Evolutionary conservation across 345 rosid species (phyloP).

Genomic region (sweet orange (Citrus sinensis)): DNA sequence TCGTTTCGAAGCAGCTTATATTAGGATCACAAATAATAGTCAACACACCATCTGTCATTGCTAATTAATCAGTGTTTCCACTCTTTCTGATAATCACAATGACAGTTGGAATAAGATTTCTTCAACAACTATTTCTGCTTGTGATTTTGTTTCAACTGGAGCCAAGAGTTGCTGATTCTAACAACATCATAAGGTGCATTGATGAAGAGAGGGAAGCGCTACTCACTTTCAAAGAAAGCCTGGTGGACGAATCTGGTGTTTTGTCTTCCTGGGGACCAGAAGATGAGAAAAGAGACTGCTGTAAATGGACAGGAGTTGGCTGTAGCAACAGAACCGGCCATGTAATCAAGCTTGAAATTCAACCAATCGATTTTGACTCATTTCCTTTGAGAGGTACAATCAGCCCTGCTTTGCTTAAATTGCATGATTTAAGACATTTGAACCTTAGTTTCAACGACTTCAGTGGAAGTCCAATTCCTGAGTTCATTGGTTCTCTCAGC

Average conservation of each 20-base stretch:
- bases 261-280: conserved; percentile 1
- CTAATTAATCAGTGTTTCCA: neutral
- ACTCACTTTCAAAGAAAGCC: neutral
- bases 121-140: neutral
- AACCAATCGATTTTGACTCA: neutral
- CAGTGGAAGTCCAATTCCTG: neutral
- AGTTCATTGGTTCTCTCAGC: conserved; percentile 4
- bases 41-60: neutral
- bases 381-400: neutral
- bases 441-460: neutral
- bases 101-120: neutral
- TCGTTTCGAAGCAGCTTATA: neutral
- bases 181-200: neutral
- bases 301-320: conserved; percentile 20
- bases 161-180: neutral
- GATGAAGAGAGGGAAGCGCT: neutral
- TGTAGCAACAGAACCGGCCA: conserved; percentile 16
- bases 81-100: neutral
- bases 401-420: neutral
- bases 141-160: neutral
- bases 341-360: conserved; percentile 14
- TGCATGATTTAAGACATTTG: neutral
- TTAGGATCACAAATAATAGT: neutral
- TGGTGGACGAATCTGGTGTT: neutral
- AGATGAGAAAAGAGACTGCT: conserved; percentile 2